Percentiles rank a stretch among this genome's conserved stretches.
These are phyloP conservation scores for Colletotrichum euphorbiae DNA, from an alignment of 2,329 filamentous ascomycete genomes.

Conservation along the genomic window DNA sequence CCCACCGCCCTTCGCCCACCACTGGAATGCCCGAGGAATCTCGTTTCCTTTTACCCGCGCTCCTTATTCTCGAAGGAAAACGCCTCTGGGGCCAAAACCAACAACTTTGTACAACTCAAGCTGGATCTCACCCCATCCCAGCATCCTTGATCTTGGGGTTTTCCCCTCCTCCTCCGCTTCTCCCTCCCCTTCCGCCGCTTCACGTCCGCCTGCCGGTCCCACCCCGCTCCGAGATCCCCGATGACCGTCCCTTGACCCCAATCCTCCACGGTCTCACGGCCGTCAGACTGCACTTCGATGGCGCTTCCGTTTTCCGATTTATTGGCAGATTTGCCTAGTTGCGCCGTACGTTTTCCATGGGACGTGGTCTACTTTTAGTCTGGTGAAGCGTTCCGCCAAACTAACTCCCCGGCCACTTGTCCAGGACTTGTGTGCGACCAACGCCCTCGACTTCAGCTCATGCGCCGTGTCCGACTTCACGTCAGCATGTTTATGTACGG, in stretches of 20 bases:
- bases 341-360: conserved; percentile 16
- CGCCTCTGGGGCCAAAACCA: no score
- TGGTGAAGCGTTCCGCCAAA: background rate
- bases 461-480: conserved; percentile 23
- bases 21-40: background rate
- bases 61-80: background rate
- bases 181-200: background rate
- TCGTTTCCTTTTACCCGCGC: no score
- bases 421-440: conserved; percentile 19
- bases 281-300: conserved; percentile 8
- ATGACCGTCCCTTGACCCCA: background rate
- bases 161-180: background rate
- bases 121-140: background rate
- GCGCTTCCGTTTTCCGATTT: conserved; percentile 13
- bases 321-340: conserved; percentile 12
- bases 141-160: background rate
- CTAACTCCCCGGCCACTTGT: background rate
- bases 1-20: background rate
- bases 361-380: background rate
- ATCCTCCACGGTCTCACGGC: background rate
- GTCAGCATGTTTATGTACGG: conserved; percentile 19
- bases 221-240: conserved; percentile 5
- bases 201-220: background rate
- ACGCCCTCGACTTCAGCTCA: conserved; percentile 20
- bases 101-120: background rate